phyloP scores from a whole-genome alignment of 306 rosid species.

The Ceratonia siliqua region DNA sequence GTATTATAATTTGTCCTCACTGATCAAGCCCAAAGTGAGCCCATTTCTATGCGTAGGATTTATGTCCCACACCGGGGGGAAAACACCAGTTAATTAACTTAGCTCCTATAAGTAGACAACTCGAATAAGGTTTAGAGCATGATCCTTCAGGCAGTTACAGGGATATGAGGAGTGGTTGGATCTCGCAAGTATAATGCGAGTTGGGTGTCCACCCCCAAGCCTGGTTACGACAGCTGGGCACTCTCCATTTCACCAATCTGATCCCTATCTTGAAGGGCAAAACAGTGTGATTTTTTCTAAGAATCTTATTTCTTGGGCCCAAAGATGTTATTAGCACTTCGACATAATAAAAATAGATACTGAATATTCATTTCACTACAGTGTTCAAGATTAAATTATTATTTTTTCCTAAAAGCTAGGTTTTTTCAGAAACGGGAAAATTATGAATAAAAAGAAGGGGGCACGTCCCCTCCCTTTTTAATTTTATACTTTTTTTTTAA shows the following conservation, averaged over 20 bases:
- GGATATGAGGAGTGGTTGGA: constrained; percentile 76
- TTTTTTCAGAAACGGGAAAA: too few species aligned
- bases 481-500: too few species aligned
- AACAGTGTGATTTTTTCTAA: not conserved
- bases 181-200: constrained; percentile 43
- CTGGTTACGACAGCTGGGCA: constrained; percentile 89
- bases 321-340: too few species aligned
- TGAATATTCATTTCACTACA: too few species aligned
- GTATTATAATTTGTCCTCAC: too few species aligned
- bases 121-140: rapidly evolving
- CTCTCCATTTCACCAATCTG: constrained; percentile 53
- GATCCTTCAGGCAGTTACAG: constrained; percentile 93
- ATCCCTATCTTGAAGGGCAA: constrained; percentile 53
- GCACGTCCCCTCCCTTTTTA: too few species aligned
- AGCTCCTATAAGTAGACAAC: not conserved
- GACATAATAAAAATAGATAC: too few species aligned
- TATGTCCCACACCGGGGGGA: constrained; percentile 47
- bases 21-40: not conserved
- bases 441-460: too few species aligned
- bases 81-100: rapidly evolving
- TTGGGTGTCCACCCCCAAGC: constrained; percentile 65
- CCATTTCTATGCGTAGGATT: not conserved
- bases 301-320: too few species aligned
- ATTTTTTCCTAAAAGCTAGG: too few species aligned
- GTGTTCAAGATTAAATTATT: too few species aligned